phyloP scores from a whole-genome alignment of 2,329 filamentous ascomycete genomes.

The Fusarium xylarioides region DNA sequence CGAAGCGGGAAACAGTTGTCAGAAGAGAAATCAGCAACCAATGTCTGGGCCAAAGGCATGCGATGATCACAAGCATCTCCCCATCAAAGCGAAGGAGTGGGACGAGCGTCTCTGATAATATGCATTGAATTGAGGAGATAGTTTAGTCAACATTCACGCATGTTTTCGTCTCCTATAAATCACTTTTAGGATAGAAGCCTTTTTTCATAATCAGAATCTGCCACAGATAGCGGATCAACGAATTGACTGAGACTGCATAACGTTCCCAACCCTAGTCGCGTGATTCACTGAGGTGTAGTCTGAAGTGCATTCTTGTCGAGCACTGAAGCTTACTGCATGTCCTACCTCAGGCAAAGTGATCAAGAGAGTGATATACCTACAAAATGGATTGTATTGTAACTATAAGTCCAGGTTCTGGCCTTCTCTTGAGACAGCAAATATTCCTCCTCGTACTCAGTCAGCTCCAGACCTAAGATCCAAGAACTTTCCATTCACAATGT shows the following conservation, averaged over 20 bases:
- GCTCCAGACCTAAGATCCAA: too few species aligned
- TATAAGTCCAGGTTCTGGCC: fast-evolving
- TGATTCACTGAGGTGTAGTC: neutral
- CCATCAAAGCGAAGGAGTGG: neutral
- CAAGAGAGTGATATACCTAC: fast-evolving
- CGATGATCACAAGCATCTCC: neutral
- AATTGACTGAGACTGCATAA: fast-evolving
- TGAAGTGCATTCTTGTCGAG: neutral
- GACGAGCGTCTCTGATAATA: neutral
- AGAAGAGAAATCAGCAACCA: neutral
- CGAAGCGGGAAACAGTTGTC: neutral
- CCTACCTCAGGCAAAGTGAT: neutral
- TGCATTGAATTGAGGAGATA: neutral
- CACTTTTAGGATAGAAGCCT: neutral
- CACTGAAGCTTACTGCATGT: neutral
- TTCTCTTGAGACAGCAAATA: too few species aligned
- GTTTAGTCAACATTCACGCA: neutral
- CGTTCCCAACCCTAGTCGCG: neutral
- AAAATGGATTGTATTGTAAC: fast-evolving
- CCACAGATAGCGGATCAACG: fast-evolving
- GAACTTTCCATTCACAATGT: neutral
- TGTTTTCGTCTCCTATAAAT: neutral
- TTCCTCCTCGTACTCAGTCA: too few species aligned
- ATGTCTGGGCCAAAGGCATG: neutral
- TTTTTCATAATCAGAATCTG: neutral